These are phyloP conservation scores for Acer saccharum DNA, from an alignment of 345 rosid species.

Conservation along the genomic window DNA sequence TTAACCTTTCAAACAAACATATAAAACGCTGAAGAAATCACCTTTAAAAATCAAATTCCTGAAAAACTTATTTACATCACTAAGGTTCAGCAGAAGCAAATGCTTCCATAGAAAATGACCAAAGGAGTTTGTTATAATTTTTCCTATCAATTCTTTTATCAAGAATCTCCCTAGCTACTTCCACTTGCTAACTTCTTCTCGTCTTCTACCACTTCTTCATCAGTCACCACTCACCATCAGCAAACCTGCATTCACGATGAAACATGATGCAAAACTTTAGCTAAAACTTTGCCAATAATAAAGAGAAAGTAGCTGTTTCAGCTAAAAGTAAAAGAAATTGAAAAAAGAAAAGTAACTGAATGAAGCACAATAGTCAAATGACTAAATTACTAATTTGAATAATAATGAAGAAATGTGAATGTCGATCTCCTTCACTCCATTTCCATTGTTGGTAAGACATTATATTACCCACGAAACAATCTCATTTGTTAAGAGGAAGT, in stretches of 20 bases:
- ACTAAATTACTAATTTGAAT: not conserved
- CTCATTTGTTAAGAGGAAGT: not conserved
- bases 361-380: not conserved
- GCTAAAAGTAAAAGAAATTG: not conserved
- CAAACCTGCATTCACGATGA: conserved; percentile 4
- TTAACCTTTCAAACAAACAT: not conserved
- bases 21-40: not conserved
- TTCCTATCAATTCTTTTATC: not conserved
- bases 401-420: not conserved
- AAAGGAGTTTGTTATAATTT: not conserved
- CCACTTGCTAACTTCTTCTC: not conserved
- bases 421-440: not conserved
- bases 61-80: conserved; percentile 1
- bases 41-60: not conserved
- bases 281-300: not conserved
- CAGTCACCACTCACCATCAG: not conserved
- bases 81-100: not conserved
- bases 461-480: not conserved
- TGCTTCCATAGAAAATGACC: not conserved
- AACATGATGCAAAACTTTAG: too few species aligned
- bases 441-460: not conserved
- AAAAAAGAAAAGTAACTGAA: not conserved
- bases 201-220: not conserved
- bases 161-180: not conserved
- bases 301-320: not conserved